Evolutionary conservation across 768 basidiomycete genomes (phyloP), one percentile per base, ranked within the genome.

Genomic region (Tricholoma sp.): DNA sequence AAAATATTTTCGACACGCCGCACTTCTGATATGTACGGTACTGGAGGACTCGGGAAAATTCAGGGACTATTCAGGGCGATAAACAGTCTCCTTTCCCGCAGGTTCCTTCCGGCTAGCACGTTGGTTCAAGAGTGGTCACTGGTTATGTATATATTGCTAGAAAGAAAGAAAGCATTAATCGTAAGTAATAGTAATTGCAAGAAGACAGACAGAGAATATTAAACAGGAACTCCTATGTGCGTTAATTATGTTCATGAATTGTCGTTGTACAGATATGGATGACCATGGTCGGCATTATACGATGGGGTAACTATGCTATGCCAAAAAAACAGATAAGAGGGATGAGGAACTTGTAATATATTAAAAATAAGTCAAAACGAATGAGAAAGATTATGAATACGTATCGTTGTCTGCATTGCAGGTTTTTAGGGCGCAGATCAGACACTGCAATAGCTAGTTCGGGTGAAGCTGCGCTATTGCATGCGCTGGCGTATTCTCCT

Each of bases 401-500:
- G 47, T 49, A 49, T 49, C 15, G 29, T 48, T 8, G 24, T 49
- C 9, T 29, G 15, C n/a, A 24, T 24, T n/a, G 47, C 24, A 9
- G 17, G 15, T 9, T 29, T 49, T 45, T 45, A 4, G 20, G 10
- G 44, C 20, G 29, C n/a, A 17, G 31, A n/a, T 3, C 7, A 33
- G 24, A 32, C 4, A 18, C 32, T 20, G 24, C 2, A 36, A 34
- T 11, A 36, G 6, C 20, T 24, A 24, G 24, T 24, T 24, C 2
- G 4, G 24, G 24, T 11, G 24, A 10, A 28, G 44, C 24, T 45
- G n/a, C 15, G 39, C 15, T 53, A 36, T 1, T 11, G 29, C 15
- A 20, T 13, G 28, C 52, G 52, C 41, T 42, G 52, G 28, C 63
- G 57, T 13, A 59, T 32, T 49, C 57, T 62, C 51, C 75, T 69